Evolutionary conservation across 306 rosid species (phyloP).

Genomic region (apple (Malus domestica)): ASM211411v1 NC_041799.1:14972001-14972500

Average conservation of each 20-base stretch:
- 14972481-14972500: constrained; percentile 65
- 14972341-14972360: no score
- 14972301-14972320: background rate
- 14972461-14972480: constrained; percentile 67
- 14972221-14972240: constrained; percentile 18
- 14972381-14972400: constrained; percentile 58
- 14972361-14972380: constrained; percentile 25
- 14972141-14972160: background rate
- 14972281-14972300: constrained; percentile 36
- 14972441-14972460: constrained; percentile 30
- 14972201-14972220: background rate
- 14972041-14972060: background rate
- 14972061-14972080: background rate
- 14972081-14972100: background rate
- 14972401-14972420: constrained; percentile 62
- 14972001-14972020: no score
- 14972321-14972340: background rate
- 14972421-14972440: constrained; percentile 40
- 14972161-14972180: constrained; percentile 4
- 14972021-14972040: background rate
- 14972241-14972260: constrained; percentile 87
- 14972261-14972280: constrained; percentile 51
- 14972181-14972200: constrained; percentile 3
- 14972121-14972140: background rate
- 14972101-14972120: background rate